Evolutionary conservation across 2,329 filamentous ascomycete species (phyloP).

Genomic region (Lasiodiplodia sp.): DNA sequence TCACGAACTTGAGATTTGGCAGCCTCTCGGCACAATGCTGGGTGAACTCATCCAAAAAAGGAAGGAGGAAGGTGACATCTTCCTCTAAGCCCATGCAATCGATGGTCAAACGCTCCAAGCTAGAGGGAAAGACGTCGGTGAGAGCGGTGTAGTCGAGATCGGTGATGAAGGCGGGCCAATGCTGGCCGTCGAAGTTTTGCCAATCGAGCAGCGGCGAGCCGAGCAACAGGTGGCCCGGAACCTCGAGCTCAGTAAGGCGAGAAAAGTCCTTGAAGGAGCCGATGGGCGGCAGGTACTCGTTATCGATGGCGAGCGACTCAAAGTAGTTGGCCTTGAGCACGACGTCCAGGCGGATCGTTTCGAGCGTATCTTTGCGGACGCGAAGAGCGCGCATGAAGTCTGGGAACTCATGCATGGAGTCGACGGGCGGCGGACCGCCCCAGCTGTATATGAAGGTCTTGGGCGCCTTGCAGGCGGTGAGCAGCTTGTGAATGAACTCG

Average conservation of each 20-base stretch:
- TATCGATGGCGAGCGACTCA: constrained; percentile 14
- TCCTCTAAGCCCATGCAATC: constrained; percentile 21
- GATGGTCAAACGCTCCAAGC: not conserved
- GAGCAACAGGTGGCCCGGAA: constrained; percentile 16
- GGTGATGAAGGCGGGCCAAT: constrained; percentile 1
- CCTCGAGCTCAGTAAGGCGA: constrained; percentile 2
- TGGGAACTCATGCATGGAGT: not conserved
- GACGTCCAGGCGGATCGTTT: constrained; percentile 13
- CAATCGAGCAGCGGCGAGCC: constrained; percentile 21
- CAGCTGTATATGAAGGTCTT: constrained; percentile 25
- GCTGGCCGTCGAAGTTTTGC: constrained; percentile 17
- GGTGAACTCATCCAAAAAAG: not conserved
- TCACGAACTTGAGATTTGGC: constrained; percentile 3
- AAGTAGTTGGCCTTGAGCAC: constrained; percentile 24
- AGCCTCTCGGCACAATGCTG: not conserved
- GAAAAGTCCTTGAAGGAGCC: constrained; percentile 15
- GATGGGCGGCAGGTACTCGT: constrained; percentile 15
- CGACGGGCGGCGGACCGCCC: constrained; percentile 5
- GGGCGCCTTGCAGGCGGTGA: constrained; percentile 3
- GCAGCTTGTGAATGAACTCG: constrained; percentile 17
- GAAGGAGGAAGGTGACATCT: constrained; percentile 13
- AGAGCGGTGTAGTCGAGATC: not conserved
- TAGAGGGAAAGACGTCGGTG: constrained; percentile 5
- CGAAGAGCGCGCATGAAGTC: constrained; percentile 10
- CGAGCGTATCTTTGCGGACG: constrained; percentile 1